phyloP scores from a whole-genome alignment of 2,329 filamentous ascomycete species.

The Fusarium sp. region DNA sequence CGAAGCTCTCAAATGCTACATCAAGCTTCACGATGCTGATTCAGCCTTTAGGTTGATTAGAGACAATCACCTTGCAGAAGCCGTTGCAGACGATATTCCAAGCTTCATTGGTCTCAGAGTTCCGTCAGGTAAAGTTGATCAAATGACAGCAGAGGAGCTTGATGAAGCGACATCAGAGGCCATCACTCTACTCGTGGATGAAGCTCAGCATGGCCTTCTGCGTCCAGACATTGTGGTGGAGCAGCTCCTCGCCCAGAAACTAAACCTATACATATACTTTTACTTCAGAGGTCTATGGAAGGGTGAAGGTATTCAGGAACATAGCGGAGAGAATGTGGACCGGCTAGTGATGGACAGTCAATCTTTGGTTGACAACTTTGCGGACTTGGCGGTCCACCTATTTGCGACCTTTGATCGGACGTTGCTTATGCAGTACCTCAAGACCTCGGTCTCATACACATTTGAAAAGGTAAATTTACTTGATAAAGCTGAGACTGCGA shows the following conservation, averaged over 20 bases:
- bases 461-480: slow-evolving; percentile 72
- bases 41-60: slow-evolving; percentile 86
- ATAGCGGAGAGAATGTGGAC: slow-evolving; percentile 65
- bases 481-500: too few relatives aligned
- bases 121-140: slow-evolving; percentile 73
- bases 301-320: slow-evolving; percentile 72
- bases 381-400: slow-evolving; percentile 85
- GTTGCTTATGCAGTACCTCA: slow-evolving; percentile 87
- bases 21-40: slow-evolving; percentile 91
- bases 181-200: slow-evolving; percentile 86
- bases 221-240: slow-evolving; percentile 79
- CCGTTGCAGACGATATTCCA: slow-evolving; percentile 88
- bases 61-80: slow-evolving; percentile 89
- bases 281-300: slow-evolving; percentile 90
- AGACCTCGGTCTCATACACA: slow-evolving; percentile 85
- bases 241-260: slow-evolving; percentile 76
- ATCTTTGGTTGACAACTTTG: slow-evolving; percentile 84
- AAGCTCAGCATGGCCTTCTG: slow-evolving; percentile 89
- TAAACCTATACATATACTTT: slow-evolving; percentile 86
- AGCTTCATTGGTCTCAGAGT: slow-evolving; percentile 90
- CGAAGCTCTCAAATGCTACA: slow-evolving; percentile 89
- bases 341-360: slow-evolving; percentile 68
- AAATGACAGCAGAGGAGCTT: slow-evolving; percentile 75
- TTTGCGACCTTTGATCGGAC: slow-evolving; percentile 86
- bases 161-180: slow-evolving; percentile 85